Base-by-base conservation (phyloP, 208 protist species). In the Vickermania ingenoplastis region DNA sequence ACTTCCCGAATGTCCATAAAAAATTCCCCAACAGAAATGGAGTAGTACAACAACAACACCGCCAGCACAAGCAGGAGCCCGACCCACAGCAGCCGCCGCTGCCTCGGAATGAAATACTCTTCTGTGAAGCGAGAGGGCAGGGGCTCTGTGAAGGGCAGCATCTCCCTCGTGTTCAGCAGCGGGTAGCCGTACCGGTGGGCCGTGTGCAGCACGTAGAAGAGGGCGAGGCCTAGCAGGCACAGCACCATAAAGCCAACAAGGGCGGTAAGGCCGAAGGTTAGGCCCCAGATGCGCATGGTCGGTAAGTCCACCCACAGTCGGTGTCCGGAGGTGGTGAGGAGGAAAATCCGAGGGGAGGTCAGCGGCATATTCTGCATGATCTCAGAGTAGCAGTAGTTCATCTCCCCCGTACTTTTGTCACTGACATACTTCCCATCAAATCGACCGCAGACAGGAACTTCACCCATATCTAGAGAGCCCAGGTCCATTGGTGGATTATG, bases 41-140 rank as follows among this genome's bases (percentile, higher is more conserved):
- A 28, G 50, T 54, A 54, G 50, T 54, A 54, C n/a, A 25, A 25
- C 11, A 54, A 21, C 7, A 54, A 17, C 24, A 54, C 24, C n/a
- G 7, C 24, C 11, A 54, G 50, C 5, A 54, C n/a, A 7, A 45
- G 36, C 36, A 45, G 17, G 36, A 17, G 17, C 36, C 11, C 36
- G 11, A 45, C 36, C 50, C 50, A 54, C 50, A 54, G 24, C 50
- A 54, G 11, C 11, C 50, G 13, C 21, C 23, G 50, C 5, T 21
- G 50, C n/a, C 21, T 5, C 7, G 50, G 50, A 5, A 54, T 54
- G 50, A 17, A 26, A 25, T 54, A 26, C 13, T 54, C 50, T 17
- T 45, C 17, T 28, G 50, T 26, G 50, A 54, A 54, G 5, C 7
- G n/a, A 25, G 5, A 21, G 7, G 50, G 50, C 11, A 17, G 7